Percentiles rank a stretch among this genome's conserved stretches.
Conservation (phyloP, 2,329 filamentous ascomycete species). For the Diaporthe destruens region DNA sequence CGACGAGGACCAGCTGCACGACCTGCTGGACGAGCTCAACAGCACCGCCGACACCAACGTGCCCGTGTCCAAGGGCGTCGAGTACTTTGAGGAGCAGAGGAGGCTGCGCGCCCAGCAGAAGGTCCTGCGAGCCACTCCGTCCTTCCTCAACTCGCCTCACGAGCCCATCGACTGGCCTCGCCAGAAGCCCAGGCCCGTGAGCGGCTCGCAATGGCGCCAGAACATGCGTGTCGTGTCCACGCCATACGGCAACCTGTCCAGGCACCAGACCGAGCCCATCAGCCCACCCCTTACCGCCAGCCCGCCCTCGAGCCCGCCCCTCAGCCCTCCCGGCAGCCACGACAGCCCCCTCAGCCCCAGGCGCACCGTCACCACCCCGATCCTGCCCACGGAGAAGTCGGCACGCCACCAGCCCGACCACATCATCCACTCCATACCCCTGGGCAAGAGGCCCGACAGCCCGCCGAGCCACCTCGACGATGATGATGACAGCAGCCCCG, state of each 20-base stretch:
- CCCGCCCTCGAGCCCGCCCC: constrained; percentile 36
- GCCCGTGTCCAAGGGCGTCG: constrained; percentile 47
- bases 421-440: neutral
- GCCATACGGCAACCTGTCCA: constrained; percentile 30
- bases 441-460: constrained; percentile 36
- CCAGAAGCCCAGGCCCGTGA: constrained; percentile 40
- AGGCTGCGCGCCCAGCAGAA: constrained; percentile 9
- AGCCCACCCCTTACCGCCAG: constrained; percentile 40
- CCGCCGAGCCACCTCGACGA: constrained; percentile 30
- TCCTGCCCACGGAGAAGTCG: constrained; percentile 32
- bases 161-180: constrained; percentile 41
- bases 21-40: constrained; percentile 48
- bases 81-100: constrained; percentile 45
- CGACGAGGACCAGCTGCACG: constrained; percentile 48
- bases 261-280: constrained; percentile 38
- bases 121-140: constrained; percentile 38
- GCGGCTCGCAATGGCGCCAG: constrained; percentile 40
- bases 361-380: constrained; percentile 36
- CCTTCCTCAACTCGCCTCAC: constrained; percentile 40
- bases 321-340: constrained; percentile 23
- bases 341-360: constrained; percentile 35
- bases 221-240: constrained; percentile 41
- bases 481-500: neutral
- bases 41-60: constrained; percentile 47
- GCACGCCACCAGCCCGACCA: neutral